Conservation (phyloP, 805 yeast species). For the Teunomyces kruisii region DNA sequence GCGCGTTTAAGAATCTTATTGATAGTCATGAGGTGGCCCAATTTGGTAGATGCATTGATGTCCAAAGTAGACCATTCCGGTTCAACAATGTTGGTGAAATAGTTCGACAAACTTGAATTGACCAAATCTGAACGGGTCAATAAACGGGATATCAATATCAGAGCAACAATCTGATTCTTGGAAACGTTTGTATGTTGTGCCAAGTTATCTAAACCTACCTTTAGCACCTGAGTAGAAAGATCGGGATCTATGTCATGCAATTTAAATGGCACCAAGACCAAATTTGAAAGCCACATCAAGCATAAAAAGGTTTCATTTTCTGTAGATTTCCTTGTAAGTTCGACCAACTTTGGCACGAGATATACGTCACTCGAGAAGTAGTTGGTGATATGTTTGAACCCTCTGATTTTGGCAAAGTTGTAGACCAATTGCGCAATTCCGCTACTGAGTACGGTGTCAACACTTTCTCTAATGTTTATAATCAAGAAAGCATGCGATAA, state of each 20-base stretch:
- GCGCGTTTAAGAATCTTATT: conserved; percentile 36
- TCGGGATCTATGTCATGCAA: conserved; percentile 38
- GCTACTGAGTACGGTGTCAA: conserved; percentile 7
- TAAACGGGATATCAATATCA: conserved; percentile 52
- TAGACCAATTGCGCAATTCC: conserved; percentile 48
- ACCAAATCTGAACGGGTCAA: conserved; percentile 50
- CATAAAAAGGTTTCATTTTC: conserved; percentile 37
- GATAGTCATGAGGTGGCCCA: conserved; percentile 43
- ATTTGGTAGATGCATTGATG: conserved; percentile 14
- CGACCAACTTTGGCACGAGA: conserved; percentile 33
- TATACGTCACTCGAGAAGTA: conserved; percentile 62
- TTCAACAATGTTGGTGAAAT: conserved; percentile 13
- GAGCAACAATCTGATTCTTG: conserved; percentile 56
- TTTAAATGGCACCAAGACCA: conserved; percentile 74
- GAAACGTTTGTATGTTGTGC: conserved; percentile 44
- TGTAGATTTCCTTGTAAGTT: conserved; percentile 7
- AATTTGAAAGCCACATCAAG: conserved; percentile 69
- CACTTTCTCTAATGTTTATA: neutral
- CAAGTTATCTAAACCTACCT: conserved; percentile 31
- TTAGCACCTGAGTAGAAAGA: conserved; percentile 35
- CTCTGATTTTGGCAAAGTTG: conserved; percentile 62
- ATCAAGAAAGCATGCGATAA: conserved; percentile 28
- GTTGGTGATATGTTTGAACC: conserved; percentile 58
- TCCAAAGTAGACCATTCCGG: conserved; percentile 18
- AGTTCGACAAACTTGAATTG: conserved; percentile 12